Evolutionary conservation across 2,329 filamentous ascomycete genomes (phyloP), one percentile per base, ranked within the genome.

Genomic region (Colletotrichum aenigma): DNA sequence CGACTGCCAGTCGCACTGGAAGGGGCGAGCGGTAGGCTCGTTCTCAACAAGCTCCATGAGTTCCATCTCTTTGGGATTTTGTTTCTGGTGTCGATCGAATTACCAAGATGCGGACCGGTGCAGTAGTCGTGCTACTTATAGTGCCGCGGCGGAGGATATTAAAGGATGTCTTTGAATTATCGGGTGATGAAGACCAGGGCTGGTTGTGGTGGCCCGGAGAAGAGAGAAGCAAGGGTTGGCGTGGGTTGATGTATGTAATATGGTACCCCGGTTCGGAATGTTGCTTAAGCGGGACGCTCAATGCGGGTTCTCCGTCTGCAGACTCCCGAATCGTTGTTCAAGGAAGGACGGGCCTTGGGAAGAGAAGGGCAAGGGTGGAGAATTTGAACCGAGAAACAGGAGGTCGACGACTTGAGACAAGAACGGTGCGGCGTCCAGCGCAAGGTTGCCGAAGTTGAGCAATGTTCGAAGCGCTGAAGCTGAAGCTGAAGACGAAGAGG

Each of bases 1-100:
- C 26, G 86, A 84, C 77, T 90, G 85, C 91, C 91, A 93, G 79
- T 92, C 89, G 82, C 91, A 93, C 84, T 90, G 88, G 81, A 92
- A 93, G 43, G 91, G 91, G 79, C 91, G 89, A 83, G 90, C 87
- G 73, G 89, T 89, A 66, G 90, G 89, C 86, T 93, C 91, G 82
- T 92, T 90, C 77, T 93, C 91, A 77, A 93, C 91, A 78, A 93
- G 86, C 83, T 93, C 91, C 85, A 92, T 88, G 79, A 93, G 88
- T 84, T 93, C 91, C 91, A 93, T 92, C 75, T 82, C 81, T 82
- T 76, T 78, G 77, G 76, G 69, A 68, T 66, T 76, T 66, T 76
- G 69, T 74, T 78, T 73, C 77, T 76, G 78, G 79, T 77, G 78
- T 78, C 74, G 78, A 79, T 78, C 74, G 71, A 77, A 78, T 67